A percentile compares a stretch with the other conserved stretches of the same genome.
Conservation (phyloP, 768 basidiomycete species). For the Clitopilus hobsonii region DNA sequence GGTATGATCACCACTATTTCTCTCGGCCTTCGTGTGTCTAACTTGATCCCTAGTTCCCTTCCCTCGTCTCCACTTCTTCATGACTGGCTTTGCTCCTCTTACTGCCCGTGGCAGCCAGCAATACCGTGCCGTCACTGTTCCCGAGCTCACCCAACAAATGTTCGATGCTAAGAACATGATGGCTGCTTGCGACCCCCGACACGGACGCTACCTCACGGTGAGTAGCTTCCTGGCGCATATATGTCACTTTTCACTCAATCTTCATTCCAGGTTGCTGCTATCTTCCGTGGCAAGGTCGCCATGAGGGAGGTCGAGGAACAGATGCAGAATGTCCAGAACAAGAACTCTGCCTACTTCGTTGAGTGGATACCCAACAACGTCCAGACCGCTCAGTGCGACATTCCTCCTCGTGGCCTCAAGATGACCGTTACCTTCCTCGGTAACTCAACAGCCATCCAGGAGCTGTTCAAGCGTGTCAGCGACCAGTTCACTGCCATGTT, state of each 20-base stretch:
- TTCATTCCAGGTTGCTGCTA: slow-evolving; percentile 68
- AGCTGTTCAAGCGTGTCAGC: slow-evolving; percentile 97
- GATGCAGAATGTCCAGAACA: slow-evolving; percentile 96
- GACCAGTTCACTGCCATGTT: slow-evolving; percentile 99
- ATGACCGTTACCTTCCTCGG: slow-evolving; percentile 98
- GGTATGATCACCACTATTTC: slow-evolving; percentile 42
- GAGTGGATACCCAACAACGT: slow-evolving; percentile 99
- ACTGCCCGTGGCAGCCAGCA: slow-evolving; percentile 92
- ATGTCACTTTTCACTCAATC: background rate
- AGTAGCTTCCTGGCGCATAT: slow-evolving; percentile 12
- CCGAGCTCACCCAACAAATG: slow-evolving; percentile 98
- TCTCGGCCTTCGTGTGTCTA: background rate
- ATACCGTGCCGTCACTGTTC: slow-evolving; percentile 95
- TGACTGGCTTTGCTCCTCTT: slow-evolving; percentile 93
- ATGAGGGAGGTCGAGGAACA: slow-evolving; percentile 99
- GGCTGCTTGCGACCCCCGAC: slow-evolving; percentile 95
- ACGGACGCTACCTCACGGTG: slow-evolving; percentile 96
- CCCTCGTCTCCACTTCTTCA: slow-evolving; percentile 99
- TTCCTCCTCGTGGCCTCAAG: slow-evolving; percentile 91
- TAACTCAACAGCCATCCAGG: slow-evolving; percentile 96
- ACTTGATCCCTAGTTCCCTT: slow-evolving; percentile 67
- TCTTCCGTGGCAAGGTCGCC: slow-evolving; percentile 99
- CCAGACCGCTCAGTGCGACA: slow-evolving; percentile 96
- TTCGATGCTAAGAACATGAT: slow-evolving; percentile 99
- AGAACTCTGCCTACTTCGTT: slow-evolving; percentile 97